Evolutionary conservation across 2,329 filamentous ascomycete species (phyloP).

Genomic region (Microsporum canis): DNA sequence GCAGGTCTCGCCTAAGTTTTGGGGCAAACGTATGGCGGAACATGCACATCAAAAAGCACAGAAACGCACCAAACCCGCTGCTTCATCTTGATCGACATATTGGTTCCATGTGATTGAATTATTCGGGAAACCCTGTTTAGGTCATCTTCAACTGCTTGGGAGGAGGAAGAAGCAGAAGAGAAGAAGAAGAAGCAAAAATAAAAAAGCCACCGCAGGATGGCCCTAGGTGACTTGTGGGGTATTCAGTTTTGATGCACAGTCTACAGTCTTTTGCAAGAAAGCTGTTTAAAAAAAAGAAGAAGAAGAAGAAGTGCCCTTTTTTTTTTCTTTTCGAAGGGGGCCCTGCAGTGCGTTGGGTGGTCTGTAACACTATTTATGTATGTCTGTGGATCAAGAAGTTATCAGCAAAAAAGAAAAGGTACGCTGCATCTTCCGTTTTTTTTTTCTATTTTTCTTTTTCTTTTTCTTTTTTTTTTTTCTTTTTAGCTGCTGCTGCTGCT

Average conservation of each 20-base stretch:
- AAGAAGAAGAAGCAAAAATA: not conserved
- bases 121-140: slow-evolving; percentile 3
- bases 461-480: not conserved
- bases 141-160: not conserved
- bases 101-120: slow-evolving; percentile 5
- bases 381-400: not conserved
- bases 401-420: not conserved
- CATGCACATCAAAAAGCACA: not conserved
- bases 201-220: not conserved
- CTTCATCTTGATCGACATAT: slow-evolving; percentile 2
- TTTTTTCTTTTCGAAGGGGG: not conserved
- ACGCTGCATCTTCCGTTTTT: not conserved
- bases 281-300: too few relatives aligned
- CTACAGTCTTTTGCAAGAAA: not conserved
- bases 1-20: not conserved
- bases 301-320: too few relatives aligned
- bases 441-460: not conserved
- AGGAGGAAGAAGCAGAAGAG: not conserved
- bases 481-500: not conserved
- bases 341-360: slow-evolving; percentile 2
- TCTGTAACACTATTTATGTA: slow-evolving; percentile 2
- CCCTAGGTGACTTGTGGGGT: slow-evolving; percentile 2
- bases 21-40: not conserved
- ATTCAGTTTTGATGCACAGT: slow-evolving; percentile 1
- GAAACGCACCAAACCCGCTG: not conserved